Evolutionary conservation across 345 rosid species (phyloP).

Genomic region (Syzygium grande): DNA sequence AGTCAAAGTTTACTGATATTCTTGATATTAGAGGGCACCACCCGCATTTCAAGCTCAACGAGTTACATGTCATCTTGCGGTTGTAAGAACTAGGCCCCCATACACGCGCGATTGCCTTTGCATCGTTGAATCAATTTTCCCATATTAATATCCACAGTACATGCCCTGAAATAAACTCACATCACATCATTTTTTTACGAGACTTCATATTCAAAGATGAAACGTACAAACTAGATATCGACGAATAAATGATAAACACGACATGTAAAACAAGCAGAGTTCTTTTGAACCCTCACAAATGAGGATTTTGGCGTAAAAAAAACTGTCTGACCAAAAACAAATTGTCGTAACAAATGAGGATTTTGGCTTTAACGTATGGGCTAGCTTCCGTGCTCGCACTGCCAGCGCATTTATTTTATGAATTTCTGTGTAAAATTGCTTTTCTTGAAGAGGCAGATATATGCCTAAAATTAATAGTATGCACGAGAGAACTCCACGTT

Average conservation of each 20-base stretch:
- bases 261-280: not conserved
- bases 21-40: not conserved
- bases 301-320: no score
- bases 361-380: not conserved
- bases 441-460: not conserved
- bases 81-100: not conserved
- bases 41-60: not conserved
- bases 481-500: not conserved
- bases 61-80: fast-evolving
- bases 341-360: no score
- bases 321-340: no score
- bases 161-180: no score
- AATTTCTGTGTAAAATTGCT: no score
- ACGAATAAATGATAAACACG: not conserved
- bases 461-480: not conserved
- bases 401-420: no score
- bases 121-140: not conserved
- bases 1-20: not conserved
- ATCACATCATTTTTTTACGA: not conserved
- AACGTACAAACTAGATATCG: not conserved
- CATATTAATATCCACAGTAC: no score
- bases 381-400: no score
- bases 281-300: not conserved
- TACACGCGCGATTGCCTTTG: not conserved
- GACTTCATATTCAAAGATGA: not conserved